Percentiles rank a stretch among this genome's conserved stretches.
phyloP scores from a whole-genome alignment of 164 flowering plant genomes.

The Santalum album region DNA sequence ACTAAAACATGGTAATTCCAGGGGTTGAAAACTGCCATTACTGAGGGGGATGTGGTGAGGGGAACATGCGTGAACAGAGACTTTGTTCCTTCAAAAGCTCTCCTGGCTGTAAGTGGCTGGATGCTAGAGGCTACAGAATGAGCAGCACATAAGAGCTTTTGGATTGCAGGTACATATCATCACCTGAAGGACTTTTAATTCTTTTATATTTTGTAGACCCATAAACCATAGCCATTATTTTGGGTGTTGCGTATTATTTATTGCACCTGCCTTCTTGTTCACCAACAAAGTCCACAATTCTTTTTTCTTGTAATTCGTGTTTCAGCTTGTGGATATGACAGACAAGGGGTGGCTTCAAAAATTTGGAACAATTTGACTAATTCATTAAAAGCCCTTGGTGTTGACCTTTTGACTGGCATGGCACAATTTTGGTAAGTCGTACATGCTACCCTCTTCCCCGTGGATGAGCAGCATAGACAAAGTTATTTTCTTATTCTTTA shows the following conservation, averaged over 20 bases:
- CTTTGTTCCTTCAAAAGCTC: constrained; percentile 98
- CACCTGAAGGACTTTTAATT: no score
- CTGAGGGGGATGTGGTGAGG: constrained; percentile 97
- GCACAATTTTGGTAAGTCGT: constrained; percentile 65
- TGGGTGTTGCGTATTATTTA: no score
- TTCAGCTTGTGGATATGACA: constrained; percentile 8
- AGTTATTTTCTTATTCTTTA: no score
- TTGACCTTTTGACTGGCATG: constrained; percentile 90
- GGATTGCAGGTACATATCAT: constrained; percentile 75
- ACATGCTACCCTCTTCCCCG: no score
- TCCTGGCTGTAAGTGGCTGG: constrained; percentile 93
- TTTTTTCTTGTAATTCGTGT: no score
- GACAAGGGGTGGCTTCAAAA: constrained; percentile 91
- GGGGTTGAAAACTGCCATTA: constrained; percentile 95
- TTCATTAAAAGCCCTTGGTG: constrained; percentile 93
- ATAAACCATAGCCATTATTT: neutral
- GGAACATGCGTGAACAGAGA: constrained; percentile 99
- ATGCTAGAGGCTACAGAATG: constrained; percentile 92
- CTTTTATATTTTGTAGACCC: no score
- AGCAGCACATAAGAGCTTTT: constrained; percentile 85
- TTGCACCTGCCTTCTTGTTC: no score
- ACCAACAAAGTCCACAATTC: no score
- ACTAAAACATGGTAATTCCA: constrained; percentile 18
- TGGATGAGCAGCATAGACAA: no score
- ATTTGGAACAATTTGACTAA: constrained; percentile 86